phyloP scores from a whole-genome alignment of 495 filamentous ascomycete genomes.

The Chaetomidium leptoderma region DNA sequence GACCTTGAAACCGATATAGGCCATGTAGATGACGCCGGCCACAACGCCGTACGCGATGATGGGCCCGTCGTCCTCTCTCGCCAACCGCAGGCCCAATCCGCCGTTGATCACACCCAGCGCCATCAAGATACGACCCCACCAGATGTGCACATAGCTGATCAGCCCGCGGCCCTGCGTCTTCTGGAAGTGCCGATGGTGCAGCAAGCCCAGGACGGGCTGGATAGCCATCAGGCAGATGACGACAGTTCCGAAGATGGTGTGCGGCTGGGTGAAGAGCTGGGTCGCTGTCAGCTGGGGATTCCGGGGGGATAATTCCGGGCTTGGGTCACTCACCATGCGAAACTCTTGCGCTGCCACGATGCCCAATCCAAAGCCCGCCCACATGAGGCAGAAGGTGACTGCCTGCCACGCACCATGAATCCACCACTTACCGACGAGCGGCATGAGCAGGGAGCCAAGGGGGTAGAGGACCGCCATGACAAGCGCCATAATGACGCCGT shows the following conservation, averaged over 20 bases:
- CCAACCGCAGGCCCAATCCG: conserved; percentile 59
- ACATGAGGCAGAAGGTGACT: conserved; percentile 50
- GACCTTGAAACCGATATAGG: conserved; percentile 38
- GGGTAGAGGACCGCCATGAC: conserved; percentile 55
- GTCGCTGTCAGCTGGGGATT: conserved; percentile 8
- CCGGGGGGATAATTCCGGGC: not conserved
- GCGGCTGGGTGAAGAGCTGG: conserved; percentile 39
- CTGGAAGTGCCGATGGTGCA: conserved; percentile 59
- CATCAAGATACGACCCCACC: conserved; percentile 62
- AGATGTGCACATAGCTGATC: conserved; percentile 61
- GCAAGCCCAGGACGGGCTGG: conserved; percentile 59
- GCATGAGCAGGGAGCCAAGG: conserved; percentile 54
- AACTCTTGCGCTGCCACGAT: conserved; percentile 43
- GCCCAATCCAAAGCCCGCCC: conserved; percentile 61
- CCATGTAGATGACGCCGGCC: conserved; percentile 48
- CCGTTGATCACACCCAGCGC: conserved; percentile 66
- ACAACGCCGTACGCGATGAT: conserved; percentile 58
- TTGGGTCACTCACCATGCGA: conserved; percentile 32
- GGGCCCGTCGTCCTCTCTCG: conserved; percentile 39
- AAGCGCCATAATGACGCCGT: conserved; percentile 56
- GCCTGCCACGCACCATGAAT: conserved; percentile 59
- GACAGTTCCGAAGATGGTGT: conserved; percentile 55
- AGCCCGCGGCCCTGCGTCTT: conserved; percentile 46
- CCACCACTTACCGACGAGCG: conserved; percentile 45
- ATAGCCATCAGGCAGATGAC: conserved; percentile 54